Percentiles rank a stretch among this genome's conserved stretches.
phyloP scores from a whole-genome alignment of 2,329 filamentous ascomycete species.

The Fusarium longipes region DNA sequence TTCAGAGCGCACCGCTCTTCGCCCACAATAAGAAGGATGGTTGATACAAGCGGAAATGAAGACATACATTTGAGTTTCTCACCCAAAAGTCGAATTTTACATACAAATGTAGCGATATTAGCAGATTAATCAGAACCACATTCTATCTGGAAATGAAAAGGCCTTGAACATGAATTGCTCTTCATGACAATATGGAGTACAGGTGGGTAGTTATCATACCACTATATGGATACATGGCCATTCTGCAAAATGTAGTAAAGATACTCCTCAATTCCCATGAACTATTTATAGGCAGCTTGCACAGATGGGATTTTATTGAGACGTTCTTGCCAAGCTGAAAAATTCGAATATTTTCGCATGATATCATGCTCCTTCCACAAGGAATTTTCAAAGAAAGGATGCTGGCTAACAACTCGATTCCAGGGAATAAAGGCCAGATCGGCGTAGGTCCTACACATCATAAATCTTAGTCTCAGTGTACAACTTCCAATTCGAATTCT shows the following conservation, averaged over 20 bases:
- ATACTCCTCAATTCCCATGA: too few species aligned
- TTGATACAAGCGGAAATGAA: too few species aligned
- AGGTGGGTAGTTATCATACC: too few species aligned
- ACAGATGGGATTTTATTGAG: not conserved
- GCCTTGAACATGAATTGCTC: too few species aligned
- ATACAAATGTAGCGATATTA: too few species aligned
- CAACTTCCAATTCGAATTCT: not conserved
- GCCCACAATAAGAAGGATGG: conserved; percentile 18
- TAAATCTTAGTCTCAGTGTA: not conserved
- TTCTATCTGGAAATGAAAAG: too few species aligned
- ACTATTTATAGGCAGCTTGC: not conserved
- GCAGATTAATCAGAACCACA: too few species aligned
- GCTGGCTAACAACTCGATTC: not conserved
- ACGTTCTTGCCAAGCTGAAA: not conserved
- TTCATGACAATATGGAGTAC: too few species aligned
- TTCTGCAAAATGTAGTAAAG: too few species aligned
- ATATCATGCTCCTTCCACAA: not conserved
- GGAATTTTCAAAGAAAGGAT: not conserved
- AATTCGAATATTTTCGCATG: not conserved
- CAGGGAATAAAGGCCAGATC: not conserved
- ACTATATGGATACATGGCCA: too few species aligned
- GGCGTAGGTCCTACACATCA: not conserved
- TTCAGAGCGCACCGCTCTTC: conserved; percentile 30
- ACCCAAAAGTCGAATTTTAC: too few species aligned
- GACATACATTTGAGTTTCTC: too few species aligned